phyloP scores from a whole-genome alignment of 768 basidiomycete species.

The Kwoniella europaea region DNA sequence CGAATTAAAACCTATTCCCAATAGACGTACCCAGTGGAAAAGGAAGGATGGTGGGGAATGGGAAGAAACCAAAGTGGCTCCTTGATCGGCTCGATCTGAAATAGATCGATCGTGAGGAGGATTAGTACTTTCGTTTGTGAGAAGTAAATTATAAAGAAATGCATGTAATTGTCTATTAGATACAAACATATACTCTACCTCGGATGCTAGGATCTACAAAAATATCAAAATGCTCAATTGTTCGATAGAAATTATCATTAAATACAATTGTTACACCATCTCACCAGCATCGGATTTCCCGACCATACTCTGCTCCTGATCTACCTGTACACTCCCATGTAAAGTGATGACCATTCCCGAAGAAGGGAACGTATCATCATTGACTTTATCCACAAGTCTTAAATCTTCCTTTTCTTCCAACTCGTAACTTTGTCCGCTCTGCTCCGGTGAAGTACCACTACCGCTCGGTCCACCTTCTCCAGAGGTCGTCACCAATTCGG shows the following conservation, averaged over 20 bases:
- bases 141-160: not conserved
- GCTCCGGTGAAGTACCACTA: too few species aligned
- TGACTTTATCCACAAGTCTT: not conserved
- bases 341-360: slow-evolving; percentile 2
- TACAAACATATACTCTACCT: not conserved
- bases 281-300: not conserved
- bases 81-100: slow-evolving; percentile 14
- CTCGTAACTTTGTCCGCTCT: not conserved
- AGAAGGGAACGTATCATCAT: not conserved
- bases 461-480: too few species aligned
- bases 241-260: too few species aligned
- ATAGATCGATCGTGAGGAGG: too few species aligned
- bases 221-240: not conserved
- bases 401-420: not conserved
- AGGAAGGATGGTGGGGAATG: slow-evolving; percentile 39
- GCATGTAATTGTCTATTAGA: not conserved
- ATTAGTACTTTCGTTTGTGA: not conserved
- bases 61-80: slow-evolving; percentile 44
- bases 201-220: not conserved
- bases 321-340: not conserved
- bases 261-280: not conserved
- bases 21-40: slow-evolving; percentile 49
- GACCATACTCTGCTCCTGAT: slow-evolving; percentile 1
- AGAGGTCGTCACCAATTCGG: too few species aligned
- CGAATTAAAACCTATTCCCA: slow-evolving; percentile 54